Evolutionary conservation across 192 early-diverging fungal genomes (phyloP).

Genomic region (Lobulomyces angularis): DNA sequence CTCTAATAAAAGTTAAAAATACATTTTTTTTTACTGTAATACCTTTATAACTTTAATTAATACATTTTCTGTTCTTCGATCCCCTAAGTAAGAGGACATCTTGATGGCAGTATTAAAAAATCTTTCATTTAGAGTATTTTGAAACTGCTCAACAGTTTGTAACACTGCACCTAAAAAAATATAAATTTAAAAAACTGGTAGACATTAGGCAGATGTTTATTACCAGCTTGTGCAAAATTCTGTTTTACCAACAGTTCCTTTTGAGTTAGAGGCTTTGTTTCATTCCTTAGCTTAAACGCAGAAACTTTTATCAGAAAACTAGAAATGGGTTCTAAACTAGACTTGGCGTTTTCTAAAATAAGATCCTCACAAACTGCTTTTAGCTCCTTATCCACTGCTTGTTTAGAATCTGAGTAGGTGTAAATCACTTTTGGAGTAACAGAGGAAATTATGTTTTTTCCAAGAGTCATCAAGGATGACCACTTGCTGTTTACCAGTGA

Average conservation of each 20-base stretch:
- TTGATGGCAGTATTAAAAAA: slow-evolving; percentile 37
- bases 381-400: slow-evolving; percentile 48
- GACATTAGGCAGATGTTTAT: slow-evolving; percentile 17
- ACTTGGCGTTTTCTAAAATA: slow-evolving; percentile 54
- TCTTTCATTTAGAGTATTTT: slow-evolving; percentile 39
- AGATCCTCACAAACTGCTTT: slow-evolving; percentile 66
- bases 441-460: slow-evolving; percentile 16
- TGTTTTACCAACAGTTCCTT: slow-evolving; percentile 27
- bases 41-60: slow-evolving; percentile 61
- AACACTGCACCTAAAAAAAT: slow-evolving; percentile 4
- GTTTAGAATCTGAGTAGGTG: slow-evolving; percentile 17
- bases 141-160: slow-evolving; percentile 19
- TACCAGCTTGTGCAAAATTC: slow-evolving; percentile 34
- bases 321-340: slow-evolving; percentile 46
- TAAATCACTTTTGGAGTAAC: slow-evolving; percentile 29
- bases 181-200: neutral
- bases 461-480: slow-evolving; percentile 9
- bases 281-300: slow-evolving; percentile 34
- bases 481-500: slow-evolving; percentile 12
- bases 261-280: slow-evolving; percentile 8
- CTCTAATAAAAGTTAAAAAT: slow-evolving; percentile 16
- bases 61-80: slow-evolving; percentile 61
- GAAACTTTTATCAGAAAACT: slow-evolving; percentile 58
- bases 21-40: too few species aligned
- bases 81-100: slow-evolving; percentile 59